Evolutionary conservation across 192 early-diverging fungal species (phyloP).

Genomic region (Coemansia sp.): DNA sequence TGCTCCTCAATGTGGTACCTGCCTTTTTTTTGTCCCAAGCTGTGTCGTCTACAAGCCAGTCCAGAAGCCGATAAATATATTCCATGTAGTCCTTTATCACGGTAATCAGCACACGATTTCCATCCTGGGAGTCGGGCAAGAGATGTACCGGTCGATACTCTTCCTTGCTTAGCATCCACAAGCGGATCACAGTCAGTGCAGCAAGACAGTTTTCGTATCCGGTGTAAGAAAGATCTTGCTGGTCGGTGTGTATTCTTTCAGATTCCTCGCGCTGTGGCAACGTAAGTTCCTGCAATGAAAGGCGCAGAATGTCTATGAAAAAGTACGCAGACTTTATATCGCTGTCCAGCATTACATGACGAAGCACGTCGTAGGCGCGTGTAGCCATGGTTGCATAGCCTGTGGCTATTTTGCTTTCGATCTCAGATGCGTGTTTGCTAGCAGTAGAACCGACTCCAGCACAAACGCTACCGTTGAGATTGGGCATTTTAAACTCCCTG

Average conservation of each 20-base stretch:
- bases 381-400: slow-evolving; percentile 14
- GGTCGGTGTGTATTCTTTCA: slow-evolving; percentile 6
- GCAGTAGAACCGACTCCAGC: too few species aligned
- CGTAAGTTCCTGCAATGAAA: slow-evolving; percentile 19
- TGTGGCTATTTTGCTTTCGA: slow-evolving; percentile 3
- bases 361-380: slow-evolving; percentile 27
- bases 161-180: slow-evolving; percentile 43
- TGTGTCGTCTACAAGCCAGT: slow-evolving; percentile 30
- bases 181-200: slow-evolving; percentile 31
- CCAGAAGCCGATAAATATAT: slow-evolving; percentile 23
- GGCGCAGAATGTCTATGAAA: slow-evolving; percentile 37
- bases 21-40: slow-evolving; percentile 40
- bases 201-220: slow-evolving; percentile 34
- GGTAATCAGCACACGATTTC: background rate
- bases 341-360: slow-evolving; percentile 29
- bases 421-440: background rate
- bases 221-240: slow-evolving; percentile 12
- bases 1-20: slow-evolving; percentile 1
- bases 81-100: slow-evolving; percentile 24
- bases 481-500: slow-evolving; percentile 26
- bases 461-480: background rate
- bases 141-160: slow-evolving; percentile 41
- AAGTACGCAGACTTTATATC: slow-evolving; percentile 25
- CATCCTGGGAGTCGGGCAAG: background rate
- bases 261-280: background rate